Conservation (phyloP, 1,139 yeast species). For the Zhuliangozyma blackwelliae region DNA sequence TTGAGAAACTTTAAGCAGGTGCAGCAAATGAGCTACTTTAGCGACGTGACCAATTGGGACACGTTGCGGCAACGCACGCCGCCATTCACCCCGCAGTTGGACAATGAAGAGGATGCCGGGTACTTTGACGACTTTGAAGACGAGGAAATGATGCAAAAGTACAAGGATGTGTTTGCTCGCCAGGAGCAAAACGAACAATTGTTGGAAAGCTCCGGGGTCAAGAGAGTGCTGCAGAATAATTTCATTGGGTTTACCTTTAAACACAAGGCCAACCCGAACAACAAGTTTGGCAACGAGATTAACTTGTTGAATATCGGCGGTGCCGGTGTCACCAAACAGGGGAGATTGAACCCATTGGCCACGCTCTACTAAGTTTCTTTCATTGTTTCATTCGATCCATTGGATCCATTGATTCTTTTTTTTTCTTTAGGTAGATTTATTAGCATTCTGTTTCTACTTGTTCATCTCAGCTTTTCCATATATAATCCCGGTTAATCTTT, state of each 20-base stretch:
- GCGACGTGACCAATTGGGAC: slow-evolving; percentile 72
- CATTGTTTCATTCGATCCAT: not conserved
- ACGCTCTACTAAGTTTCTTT: slow-evolving; percentile 31
- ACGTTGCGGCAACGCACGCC: slow-evolving; percentile 67
- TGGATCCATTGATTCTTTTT: too few relatives aligned
- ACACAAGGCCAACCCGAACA: slow-evolving; percentile 69
- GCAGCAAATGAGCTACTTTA: slow-evolving; percentile 73
- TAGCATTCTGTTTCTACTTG: not conserved
- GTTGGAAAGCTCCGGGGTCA: slow-evolving; percentile 49
- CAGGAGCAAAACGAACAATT: slow-evolving; percentile 79
- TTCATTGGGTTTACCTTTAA: slow-evolving; percentile 96
- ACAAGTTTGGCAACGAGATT: slow-evolving; percentile 41
- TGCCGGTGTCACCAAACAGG: slow-evolving; percentile 12
- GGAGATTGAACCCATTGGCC: slow-evolving; percentile 39
- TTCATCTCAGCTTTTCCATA: slow-evolving; percentile 40
- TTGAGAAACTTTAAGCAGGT: slow-evolving; percentile 77
- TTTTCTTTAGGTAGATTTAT: too few relatives aligned
- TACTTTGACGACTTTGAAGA: slow-evolving; percentile 97
- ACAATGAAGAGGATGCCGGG: slow-evolving; percentile 97
- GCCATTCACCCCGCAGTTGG: slow-evolving; percentile 95
- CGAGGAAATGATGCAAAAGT: slow-evolving; percentile 95
- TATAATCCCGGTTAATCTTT: slow-evolving; percentile 50
- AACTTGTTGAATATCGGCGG: slow-evolving; percentile 30
- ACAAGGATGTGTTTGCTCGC: slow-evolving; percentile 92
- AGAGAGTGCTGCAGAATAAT: slow-evolving; percentile 44